These are phyloP conservation scores for Cucurbita pepo DNA, from an alignment of 306 rosid genomes.

Conservation along the genomic window DNA sequence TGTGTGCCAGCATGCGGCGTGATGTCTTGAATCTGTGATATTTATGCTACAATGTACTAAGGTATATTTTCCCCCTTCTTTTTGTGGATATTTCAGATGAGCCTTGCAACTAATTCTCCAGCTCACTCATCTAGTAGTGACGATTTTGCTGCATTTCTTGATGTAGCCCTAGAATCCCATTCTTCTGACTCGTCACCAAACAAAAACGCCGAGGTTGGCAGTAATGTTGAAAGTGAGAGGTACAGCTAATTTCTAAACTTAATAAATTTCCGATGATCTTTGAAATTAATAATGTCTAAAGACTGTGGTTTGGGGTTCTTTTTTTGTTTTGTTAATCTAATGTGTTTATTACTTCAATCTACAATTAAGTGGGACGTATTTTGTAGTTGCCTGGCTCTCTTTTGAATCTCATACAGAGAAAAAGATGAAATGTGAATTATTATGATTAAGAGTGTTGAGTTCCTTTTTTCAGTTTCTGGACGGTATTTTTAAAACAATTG, in stretches of 20 bases:
- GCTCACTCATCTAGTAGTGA: constrained; percentile 63
- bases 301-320: neutral
- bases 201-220: constrained; percentile 11
- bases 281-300: neutral
- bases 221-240: constrained; percentile 26
- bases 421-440: neutral
- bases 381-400: neutral
- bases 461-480: neutral
- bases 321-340: neutral
- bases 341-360: neutral
- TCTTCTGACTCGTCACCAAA: constrained; percentile 22
- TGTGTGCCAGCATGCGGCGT: no score
- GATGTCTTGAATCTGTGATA: no score
- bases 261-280: neutral
- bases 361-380: neutral
- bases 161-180: constrained; percentile 27
- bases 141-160: constrained; percentile 45
- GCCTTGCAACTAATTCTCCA: constrained; percentile 53
- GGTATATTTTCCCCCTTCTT: neutral
- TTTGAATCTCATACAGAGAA: neutral
- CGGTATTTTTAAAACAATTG: neutral
- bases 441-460: neutral
- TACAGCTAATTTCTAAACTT: constrained; percentile 4
- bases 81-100: constrained; percentile 36
- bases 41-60: neutral